Base-by-base conservation (phyloP, 1,284 basidiomycete species). In the Ceratobasidium sp. region DNA sequence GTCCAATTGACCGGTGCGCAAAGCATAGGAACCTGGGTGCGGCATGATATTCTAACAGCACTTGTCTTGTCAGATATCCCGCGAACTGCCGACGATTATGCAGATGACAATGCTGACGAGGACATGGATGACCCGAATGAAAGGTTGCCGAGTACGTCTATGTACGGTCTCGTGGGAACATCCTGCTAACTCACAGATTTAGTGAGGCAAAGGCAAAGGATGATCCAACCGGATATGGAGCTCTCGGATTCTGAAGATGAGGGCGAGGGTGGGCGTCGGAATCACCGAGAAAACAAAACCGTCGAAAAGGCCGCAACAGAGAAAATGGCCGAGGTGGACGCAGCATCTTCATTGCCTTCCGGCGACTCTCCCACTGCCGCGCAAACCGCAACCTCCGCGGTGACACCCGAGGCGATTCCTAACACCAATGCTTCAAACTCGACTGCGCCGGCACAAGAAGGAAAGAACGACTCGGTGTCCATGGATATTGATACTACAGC, bases 231-330 rank as follows among this genome's bases (percentile, higher is more conserved):
- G 4, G 91, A 94, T 69, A 91, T 90, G 51, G 92, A 94, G 78
- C 82, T 92, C 9, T 92, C 91, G 7, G 91, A 93, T 78, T 93
- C 92, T 0, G 91, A 93, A 75, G 80, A 95, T 78, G 93, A 95
- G 80, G 94, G 92, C 18, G 90, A 92, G 77, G 92, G 90, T 42
- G 89, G 87, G 11, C 85, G 92, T 64, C 83, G 88, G 73, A 85
- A 95, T 67, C 75, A 73, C 25, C 72, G 76, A 44, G 73, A 74
- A 59, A 72, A 76, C 72, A 77, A 75, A 62, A 60, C 73, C 36
- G 38, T 51, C 25, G 63, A 64, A 71, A 61, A 73, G 40, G 25
- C 54, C 51, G 40, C 63, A 12, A 33, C 42, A 46, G 60, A 44
- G 14, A 62, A 62, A 30, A 62, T 28, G n/a, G 36, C 64, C 30